Percentiles rank a stretch among this genome's conserved stretches.
These are phyloP conservation scores for Cyclotella cryptica DNA, from an alignment of 108 stramenopile genomes.

Conservation along the genomic window DNA sequence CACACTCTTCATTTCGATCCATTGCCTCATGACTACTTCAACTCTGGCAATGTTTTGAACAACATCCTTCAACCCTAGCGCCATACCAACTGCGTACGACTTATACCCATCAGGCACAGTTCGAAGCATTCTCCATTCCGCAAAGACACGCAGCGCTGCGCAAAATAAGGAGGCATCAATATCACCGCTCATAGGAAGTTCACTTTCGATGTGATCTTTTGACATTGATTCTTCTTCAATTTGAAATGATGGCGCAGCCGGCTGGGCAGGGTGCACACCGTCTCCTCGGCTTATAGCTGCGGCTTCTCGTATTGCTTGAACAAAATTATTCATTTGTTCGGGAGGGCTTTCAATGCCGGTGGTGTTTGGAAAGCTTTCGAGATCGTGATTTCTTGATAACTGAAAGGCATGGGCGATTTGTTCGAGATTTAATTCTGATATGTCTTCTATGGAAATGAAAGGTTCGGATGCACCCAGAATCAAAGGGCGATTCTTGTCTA, in stretches of 20 bases:
- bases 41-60: constrained; percentile 81
- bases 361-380: neutral
- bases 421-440: constrained; percentile 60
- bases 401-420: constrained; percentile 61
- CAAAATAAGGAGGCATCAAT: constrained; percentile 71
- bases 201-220: too few species aligned
- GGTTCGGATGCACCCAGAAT: constrained; percentile 39
- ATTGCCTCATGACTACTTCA: constrained; percentile 64
- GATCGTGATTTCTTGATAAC: neutral
- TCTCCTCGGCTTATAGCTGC: constrained; percentile 51
- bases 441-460: constrained; percentile 57
- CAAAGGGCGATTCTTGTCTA: constrained; percentile 41
- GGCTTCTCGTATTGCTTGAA: constrained; percentile 42
- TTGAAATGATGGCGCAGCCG: neutral
- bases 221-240: neutral
- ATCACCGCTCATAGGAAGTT: constrained; percentile 29
- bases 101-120: constrained; percentile 80
- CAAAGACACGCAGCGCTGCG: constrained; percentile 74
- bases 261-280: constrained; percentile 33
- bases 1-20: constrained; percentile 36
- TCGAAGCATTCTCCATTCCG: constrained; percentile 81
- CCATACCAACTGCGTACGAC: constrained; percentile 78
- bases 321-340: constrained; percentile 46
- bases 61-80: constrained; percentile 75
- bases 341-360: neutral